phyloP scores from a whole-genome alignment of 2,329 filamentous ascomycete genomes.

The Achaetomium macrosporum region DNA sequence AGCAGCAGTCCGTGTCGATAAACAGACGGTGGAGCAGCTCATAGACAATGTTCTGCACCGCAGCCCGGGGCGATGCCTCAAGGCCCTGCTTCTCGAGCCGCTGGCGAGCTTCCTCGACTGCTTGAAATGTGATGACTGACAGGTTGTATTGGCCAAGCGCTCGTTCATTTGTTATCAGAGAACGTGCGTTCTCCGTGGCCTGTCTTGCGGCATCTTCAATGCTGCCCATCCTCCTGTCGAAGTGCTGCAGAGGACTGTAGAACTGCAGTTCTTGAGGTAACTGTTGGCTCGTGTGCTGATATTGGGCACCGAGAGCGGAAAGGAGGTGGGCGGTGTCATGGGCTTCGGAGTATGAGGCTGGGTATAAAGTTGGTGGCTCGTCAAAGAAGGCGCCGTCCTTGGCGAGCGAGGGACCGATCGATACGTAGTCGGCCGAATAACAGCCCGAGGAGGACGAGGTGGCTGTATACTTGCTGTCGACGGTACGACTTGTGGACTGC shows the following conservation, averaged over 20 bases:
- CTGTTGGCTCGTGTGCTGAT: background rate
- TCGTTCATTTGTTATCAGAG: background rate
- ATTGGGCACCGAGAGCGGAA: constrained; percentile 11
- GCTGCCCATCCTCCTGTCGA: background rate
- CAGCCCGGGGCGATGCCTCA: constrained; percentile 7
- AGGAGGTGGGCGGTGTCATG: constrained; percentile 8
- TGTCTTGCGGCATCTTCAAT: constrained; percentile 11
- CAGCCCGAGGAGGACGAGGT: constrained; percentile 3
- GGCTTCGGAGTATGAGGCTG: background rate
- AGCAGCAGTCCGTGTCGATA: background rate
- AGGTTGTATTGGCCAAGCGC: background rate
- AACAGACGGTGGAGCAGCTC: constrained; percentile 4
- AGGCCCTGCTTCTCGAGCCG: constrained; percentile 18
- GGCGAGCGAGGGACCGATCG: background rate
- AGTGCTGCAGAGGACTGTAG: background rate
- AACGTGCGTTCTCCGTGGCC: constrained; percentile 6
- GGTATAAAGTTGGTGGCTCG: background rate
- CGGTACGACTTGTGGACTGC: constrained; percentile 9
- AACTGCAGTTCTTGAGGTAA: constrained; percentile 6
- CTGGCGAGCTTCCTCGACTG: constrained; percentile 10
- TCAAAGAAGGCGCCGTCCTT: background rate
- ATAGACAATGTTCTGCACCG: constrained; percentile 16
- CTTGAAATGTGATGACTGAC: constrained; percentile 3
- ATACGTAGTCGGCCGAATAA: constrained; percentile 4
- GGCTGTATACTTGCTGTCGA: constrained; percentile 7